These are phyloP conservation scores for Trametes sanguinea DNA, from an alignment of 768 basidiomycete species.

Conservation along the genomic window DNA sequence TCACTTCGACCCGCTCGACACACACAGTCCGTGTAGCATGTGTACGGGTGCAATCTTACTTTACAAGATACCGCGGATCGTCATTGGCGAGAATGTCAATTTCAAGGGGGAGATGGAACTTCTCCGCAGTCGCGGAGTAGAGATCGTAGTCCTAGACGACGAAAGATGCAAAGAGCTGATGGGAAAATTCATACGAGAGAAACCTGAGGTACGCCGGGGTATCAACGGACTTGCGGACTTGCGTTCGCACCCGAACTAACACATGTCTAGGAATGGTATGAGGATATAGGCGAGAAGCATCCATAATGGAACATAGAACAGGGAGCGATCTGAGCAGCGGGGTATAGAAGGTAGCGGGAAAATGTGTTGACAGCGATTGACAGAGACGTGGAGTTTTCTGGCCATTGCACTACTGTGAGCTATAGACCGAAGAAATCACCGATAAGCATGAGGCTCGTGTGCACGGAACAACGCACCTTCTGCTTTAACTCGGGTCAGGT, in stretches of 20 bases:
- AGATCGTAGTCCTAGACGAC: constrained; percentile 44
- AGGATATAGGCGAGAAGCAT: constrained; percentile 55
- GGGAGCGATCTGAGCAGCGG: too few relatives aligned
- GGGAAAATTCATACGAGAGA: constrained; percentile 54
- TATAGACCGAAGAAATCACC: too few relatives aligned
- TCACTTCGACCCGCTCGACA: constrained; percentile 19
- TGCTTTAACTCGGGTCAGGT: background rate
- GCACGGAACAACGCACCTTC: too few relatives aligned
- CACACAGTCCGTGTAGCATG: constrained; percentile 61
- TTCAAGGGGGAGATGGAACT: constrained; percentile 57
- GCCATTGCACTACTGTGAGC: too few relatives aligned
- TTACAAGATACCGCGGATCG: constrained; percentile 64
- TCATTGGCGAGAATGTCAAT: constrained; percentile 63
- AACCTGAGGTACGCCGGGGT: constrained; percentile 48
- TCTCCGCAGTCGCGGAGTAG: constrained; percentile 52
- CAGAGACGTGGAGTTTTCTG: too few relatives aligned
- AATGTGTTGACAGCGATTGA: too few relatives aligned
- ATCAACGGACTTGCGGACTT: too few relatives aligned
- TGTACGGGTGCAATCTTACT: constrained; percentile 64
- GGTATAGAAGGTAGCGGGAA: too few relatives aligned
- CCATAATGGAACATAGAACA: too few relatives aligned
- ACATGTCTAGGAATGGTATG: constrained; percentile 50
- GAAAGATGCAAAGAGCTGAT: constrained; percentile 56
- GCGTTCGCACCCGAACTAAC: too few relatives aligned
- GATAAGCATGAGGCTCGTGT: too few relatives aligned